These are phyloP conservation scores for Dentipellis fragilis DNA, from an alignment of 768 basidiomycete genomes.

Conservation along the genomic window DNA sequence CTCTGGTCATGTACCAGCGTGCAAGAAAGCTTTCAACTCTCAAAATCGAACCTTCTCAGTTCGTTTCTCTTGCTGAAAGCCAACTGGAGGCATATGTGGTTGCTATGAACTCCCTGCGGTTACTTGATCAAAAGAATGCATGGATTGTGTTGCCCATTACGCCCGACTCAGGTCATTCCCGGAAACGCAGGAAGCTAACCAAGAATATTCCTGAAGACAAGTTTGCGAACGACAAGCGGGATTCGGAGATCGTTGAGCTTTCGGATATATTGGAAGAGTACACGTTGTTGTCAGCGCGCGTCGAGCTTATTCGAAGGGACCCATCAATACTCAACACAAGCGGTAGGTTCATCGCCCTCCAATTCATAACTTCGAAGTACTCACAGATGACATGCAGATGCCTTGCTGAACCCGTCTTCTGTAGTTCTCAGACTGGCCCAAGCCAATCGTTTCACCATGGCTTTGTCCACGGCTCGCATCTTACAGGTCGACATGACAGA, in stretches of 20 bases:
- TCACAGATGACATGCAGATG: conserved; percentile 26
- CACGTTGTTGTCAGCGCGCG: conserved; percentile 62
- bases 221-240: conserved; percentile 49
- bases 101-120: conserved; percentile 79
- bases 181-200: conserved; percentile 63
- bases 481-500: conserved; percentile 83
- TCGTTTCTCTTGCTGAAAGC: conserved; percentile 48
- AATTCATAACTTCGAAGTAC: conserved; percentile 1
- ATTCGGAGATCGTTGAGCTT: conserved; percentile 72
- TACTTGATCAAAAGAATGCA: conserved; percentile 71
- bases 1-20: conserved; percentile 87
- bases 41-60: conserved; percentile 23
- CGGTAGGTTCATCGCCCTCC: conserved; percentile 38
- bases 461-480: conserved; percentile 64
- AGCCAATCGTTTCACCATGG: conserved; percentile 66
- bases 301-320: conserved; percentile 65
- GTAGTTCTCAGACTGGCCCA: conserved; percentile 76
- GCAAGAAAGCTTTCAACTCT: conserved; percentile 62
- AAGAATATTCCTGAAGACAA: conserved; percentile 72
- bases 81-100: conserved; percentile 76
- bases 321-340: conserved; percentile 48
- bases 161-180: conserved; percentile 38
- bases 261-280: conserved; percentile 74
- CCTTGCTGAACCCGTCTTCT: conserved; percentile 40
- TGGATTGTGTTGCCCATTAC: conserved; percentile 69